Base-by-base conservation (phyloP, 345 rosid genomes). In the Arabidopsis arenosa region DNA sequence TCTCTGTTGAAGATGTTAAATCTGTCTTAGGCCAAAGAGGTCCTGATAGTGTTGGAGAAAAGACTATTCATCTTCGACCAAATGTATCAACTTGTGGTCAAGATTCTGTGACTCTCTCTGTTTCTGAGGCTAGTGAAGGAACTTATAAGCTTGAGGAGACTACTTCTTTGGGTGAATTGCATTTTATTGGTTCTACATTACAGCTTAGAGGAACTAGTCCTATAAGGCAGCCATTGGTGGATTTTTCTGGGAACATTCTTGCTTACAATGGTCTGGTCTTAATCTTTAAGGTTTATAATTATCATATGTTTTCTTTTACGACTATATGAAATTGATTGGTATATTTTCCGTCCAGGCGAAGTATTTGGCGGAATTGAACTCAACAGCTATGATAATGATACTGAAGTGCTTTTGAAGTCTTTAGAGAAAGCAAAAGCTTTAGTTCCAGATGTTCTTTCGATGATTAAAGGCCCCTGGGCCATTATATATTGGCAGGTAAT, bases 391-490 rank as follows among this genome's bases (percentile, higher is more conserved):
- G 77, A 81, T 33, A 92, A 92, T 80, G 97, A 95, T 80, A 84
- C 86, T 43, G 77, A 83, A 80, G 63, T 87, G 77, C 89, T 92
- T 51, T 47, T 89, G 83, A 74, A 79, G 75, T 47, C 77, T 74
- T 79, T 90, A 23, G 92, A 75, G 56, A 79, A 80, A 11, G 82
- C 26, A 52, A 53, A 63, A 44, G 28, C 12, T 39, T 86, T 81
- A 64, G 82, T 90, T 68, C 83, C 86, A 3, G 84, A 88, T 74
- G 85, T 88, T 85, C 92, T 95, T 77, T 89, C 97, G 0, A 39
- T n/a, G 52, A 79, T 92, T 56, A 87, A 85, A 78, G 99, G 99
- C 9, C 97, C 97, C 4, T 95, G 97, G 97, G 86, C 93, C 71
- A 51, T 92, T 26, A 77, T 87, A 39, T 95, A 83, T 72, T 95